These are phyloP conservation scores for Suzukiozyma palmioleophila DNA, from an alignment of 1,139 yeast species.

Conservation along the genomic window DNA sequence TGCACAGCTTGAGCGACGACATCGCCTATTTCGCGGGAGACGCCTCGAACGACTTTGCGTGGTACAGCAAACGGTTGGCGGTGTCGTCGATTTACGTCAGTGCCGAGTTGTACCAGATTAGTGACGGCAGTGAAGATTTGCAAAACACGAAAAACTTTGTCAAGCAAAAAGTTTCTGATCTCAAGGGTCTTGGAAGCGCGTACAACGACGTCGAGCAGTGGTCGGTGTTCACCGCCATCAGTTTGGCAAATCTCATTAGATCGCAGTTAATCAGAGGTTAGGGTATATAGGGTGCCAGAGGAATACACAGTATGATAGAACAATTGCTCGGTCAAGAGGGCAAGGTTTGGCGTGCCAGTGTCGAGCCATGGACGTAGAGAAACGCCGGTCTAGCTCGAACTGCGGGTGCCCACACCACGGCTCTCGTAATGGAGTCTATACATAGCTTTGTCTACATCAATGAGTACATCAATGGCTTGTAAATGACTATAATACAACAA, in stretches of 20 bases:
- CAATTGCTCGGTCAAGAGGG: no score
- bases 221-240: slow-evolving; percentile 64
- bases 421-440: no score
- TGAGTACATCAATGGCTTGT: neutral
- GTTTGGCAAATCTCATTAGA: slow-evolving; percentile 62
- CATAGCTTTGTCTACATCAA: neutral
- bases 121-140: slow-evolving; percentile 59
- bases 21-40: slow-evolving; percentile 79
- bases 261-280: slow-evolving; percentile 68
- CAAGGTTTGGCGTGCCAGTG: no score
- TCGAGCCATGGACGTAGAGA: no score
- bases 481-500: neutral
- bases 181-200: slow-evolving; percentile 53
- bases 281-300: neutral
- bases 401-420: no score
- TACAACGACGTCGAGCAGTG: slow-evolving; percentile 70
- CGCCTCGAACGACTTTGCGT: slow-evolving; percentile 75
- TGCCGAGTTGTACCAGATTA: slow-evolving; percentile 75
- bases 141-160: slow-evolving; percentile 62
- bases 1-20: slow-evolving; percentile 78
- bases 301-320: no score
- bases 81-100: slow-evolving; percentile 68
- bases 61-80: slow-evolving; percentile 86
- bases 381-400: no score
- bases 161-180: slow-evolving; percentile 51